Percentiles rank a stretch among this genome's conserved stretches.
Evolutionary conservation across 2,329 filamentous ascomycete species (phyloP).

Genomic region (Pleurostoma richardsiae): DNA sequence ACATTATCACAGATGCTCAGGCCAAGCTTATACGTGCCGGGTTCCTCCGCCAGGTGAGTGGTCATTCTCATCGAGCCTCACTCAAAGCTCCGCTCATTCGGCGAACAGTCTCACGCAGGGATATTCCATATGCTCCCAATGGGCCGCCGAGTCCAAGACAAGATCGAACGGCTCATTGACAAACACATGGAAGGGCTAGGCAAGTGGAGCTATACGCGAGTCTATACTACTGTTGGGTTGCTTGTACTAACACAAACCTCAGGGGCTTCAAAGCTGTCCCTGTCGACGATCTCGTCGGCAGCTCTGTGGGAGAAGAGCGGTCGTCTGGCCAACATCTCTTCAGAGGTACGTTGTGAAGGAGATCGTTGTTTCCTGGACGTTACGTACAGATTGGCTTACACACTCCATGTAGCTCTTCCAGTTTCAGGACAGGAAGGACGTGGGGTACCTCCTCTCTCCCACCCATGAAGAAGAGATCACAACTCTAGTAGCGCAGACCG

Average conservation of each 20-base stretch:
- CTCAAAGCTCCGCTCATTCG: no score
- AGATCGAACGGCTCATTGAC: conserved; percentile 80
- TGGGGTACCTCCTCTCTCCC: conserved; percentile 73
- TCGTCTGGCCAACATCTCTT: conserved; percentile 64
- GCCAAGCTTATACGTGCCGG: conserved; percentile 65
- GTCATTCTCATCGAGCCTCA: no score
- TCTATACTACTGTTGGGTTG: no score
- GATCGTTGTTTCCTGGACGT: background rate
- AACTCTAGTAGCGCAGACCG: conserved; percentile 63
- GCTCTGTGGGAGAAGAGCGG: conserved; percentile 78
- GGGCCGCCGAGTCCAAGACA: conserved; percentile 80
- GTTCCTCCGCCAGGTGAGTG: conserved; percentile 63
- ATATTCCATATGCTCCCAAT: conserved; percentile 90
- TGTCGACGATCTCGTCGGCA: conserved; percentile 84
- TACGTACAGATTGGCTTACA: conserved; percentile 1
- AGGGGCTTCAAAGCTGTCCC: conserved; percentile 74
- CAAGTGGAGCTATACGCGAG: conserved; percentile 22
- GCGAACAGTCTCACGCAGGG: conserved; percentile 70
- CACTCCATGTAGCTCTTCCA: conserved; percentile 63
- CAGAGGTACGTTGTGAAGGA: conserved; percentile 54
- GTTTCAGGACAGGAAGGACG: conserved; percentile 72
- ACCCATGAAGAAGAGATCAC: conserved; percentile 99
- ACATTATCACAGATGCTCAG: conserved; percentile 48
- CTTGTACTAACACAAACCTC: conserved; percentile 9
- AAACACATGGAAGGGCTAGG: conserved; percentile 79